Evolutionary conservation across 2,329 filamentous ascomycete genomes (phyloP).

Genomic region (Cucurbitaria berberidis): DNA sequence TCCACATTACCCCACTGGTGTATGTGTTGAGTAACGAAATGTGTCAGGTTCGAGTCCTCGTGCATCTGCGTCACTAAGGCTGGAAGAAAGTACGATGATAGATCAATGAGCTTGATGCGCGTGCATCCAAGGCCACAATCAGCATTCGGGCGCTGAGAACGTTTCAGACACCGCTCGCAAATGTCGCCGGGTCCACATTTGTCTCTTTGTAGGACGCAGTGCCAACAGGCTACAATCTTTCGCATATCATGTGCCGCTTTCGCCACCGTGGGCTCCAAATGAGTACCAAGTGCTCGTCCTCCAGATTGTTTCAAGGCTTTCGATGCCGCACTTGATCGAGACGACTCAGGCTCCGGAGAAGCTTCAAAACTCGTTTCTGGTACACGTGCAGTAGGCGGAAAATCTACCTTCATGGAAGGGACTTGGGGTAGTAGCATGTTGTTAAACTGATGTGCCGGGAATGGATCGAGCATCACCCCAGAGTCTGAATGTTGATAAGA

Average conservation of each 20-base stretch:
- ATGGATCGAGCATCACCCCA: conserved; percentile 27
- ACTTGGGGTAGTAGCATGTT: conserved; percentile 5
- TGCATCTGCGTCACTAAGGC: conserved; percentile 50
- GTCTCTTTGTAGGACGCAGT: conserved; percentile 56
- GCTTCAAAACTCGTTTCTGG: conserved; percentile 28
- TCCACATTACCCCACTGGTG: conserved; percentile 44
- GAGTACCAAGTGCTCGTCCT: conserved; percentile 48
- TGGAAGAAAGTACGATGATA: conserved; percentile 54
- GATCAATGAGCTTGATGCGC: conserved; percentile 54
- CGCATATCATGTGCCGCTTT: conserved; percentile 55
- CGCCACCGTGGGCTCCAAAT: conserved; percentile 44
- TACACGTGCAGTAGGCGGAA: conserved; percentile 13
- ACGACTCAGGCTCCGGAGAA: conserved; percentile 36
- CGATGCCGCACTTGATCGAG: conserved; percentile 15
- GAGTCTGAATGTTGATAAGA: conserved; percentile 35
- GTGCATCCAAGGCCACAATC: conserved; percentile 53
- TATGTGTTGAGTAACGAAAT: conserved; percentile 49
- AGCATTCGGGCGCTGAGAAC: conserved; percentile 46
- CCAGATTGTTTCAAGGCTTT: conserved; percentile 43
- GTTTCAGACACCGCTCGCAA: conserved; percentile 50
- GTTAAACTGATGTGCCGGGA: conserved; percentile 16
- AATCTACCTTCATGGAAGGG: conserved; percentile 11
- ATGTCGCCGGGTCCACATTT: conserved; percentile 50
- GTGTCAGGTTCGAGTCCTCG: conserved; percentile 51
- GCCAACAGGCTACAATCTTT: conserved; percentile 56